Evolutionary conservation across 352 stramenopile genomes (phyloP), one percentile per base, ranked within the genome.

Genomic region (Aphanomyces astaci): DNA sequence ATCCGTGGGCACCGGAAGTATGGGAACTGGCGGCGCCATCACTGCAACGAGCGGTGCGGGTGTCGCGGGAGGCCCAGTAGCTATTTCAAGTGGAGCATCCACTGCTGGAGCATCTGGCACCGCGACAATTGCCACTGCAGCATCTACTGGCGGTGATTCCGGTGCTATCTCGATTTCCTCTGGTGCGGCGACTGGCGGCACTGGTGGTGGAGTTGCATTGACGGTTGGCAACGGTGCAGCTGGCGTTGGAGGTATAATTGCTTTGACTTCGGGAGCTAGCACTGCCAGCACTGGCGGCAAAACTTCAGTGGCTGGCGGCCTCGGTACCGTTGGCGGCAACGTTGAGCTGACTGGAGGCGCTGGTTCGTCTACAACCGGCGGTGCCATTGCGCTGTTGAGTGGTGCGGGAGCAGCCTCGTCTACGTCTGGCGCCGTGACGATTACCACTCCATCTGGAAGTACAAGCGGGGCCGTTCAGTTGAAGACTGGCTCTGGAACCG

Each of bases 1-100:
- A 10, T 63, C 57, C 4, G 78, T 77, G 30, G 83, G 82, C n/a
- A 68, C 72, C 31, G 77, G 81, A 15, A 80, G 72, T 24, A 73
- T 71, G 49, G 86, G 84, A 52, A 78, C 84, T 24, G 87, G 54
- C 17, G 54, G 54, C 22, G 48, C 9, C 24, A 31, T 63, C 28
- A 63, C 22, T 25, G n/a, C 48, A 17, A 19, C 30, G 4, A 48
- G 30, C 28, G 54, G 54, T 22, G 19, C 54, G 25, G 54, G 28
- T n/a, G 54, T 63, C 3, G 25, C 54, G 11, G 54, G 54, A 28
- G 54, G 54, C 11, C 15, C 30, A 4, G 24, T 63, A 4, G 28
- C 28, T 30, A 3, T 63, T 10, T 32, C 28, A n/a, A 48, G 54
- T 27, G 54, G 54, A 28, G 3, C 11, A 15, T 63, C 54, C 9